phyloP scores from a whole-genome alignment of 73 alveolate species.

The Stentor roeselii region DNA sequence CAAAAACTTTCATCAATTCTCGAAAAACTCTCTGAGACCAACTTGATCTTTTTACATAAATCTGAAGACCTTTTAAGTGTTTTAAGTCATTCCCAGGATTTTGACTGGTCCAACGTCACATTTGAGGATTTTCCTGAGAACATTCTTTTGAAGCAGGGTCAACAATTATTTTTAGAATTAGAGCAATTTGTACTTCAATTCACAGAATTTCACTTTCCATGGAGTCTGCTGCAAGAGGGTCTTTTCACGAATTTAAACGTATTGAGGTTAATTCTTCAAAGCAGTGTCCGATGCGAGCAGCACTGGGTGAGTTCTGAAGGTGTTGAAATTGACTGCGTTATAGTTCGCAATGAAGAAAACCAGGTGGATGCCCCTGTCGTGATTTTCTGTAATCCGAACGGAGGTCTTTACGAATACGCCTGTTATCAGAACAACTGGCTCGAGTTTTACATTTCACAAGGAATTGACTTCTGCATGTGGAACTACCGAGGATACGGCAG shows the following conservation, averaged over 20 bases:
- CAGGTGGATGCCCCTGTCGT: constrained; percentile 22
- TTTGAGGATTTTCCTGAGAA: neutral
- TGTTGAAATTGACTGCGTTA: neutral
- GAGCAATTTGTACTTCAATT: neutral
- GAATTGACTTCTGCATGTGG: neutral
- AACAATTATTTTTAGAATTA: too few relatives aligned
- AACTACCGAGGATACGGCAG: constrained; percentile 40
- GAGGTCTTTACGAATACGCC: constrained; percentile 27
- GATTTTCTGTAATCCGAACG: constrained; percentile 35
- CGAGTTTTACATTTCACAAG: neutral
- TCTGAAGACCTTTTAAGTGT: neutral
- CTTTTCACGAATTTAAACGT: neutral
- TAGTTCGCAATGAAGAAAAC: neutral
- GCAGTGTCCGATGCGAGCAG: neutral
- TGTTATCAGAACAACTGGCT: constrained; percentile 16
- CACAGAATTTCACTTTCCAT: neutral
- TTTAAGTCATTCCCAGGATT: neutral
- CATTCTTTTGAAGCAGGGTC: neutral
- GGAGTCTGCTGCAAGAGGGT: neutral
- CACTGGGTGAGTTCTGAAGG: constrained; percentile 13
- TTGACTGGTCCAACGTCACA: neutral
- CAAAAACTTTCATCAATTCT: neutral
- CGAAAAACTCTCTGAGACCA: neutral
- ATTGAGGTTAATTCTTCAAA: neutral
- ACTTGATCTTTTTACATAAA: neutral